These are phyloP conservation scores for Arthrobotrys megalospora DNA, from an alignment of 2,329 filamentous ascomycete species.

Conservation along the genomic window DNA sequence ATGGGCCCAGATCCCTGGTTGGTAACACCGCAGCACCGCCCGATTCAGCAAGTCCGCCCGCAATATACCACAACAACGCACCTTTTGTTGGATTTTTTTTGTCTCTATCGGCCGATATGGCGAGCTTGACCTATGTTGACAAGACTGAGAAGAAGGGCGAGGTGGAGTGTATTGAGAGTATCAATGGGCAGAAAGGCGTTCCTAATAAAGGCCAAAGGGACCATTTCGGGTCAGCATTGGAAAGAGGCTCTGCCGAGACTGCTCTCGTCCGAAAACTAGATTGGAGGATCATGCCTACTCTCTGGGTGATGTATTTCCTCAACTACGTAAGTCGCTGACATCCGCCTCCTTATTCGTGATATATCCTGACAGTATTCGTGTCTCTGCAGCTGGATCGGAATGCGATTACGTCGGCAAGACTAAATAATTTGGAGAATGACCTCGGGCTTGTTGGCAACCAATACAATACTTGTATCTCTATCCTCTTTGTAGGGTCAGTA, in stretches of 20 bases:
- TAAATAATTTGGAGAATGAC: slow-evolving; percentile 77
- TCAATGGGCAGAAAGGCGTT: slow-evolving; percentile 29
- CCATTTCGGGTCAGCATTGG: slow-evolving; percentile 62
- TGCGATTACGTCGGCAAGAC: slow-evolving; percentile 77
- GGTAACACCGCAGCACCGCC: slow-evolving; percentile 42
- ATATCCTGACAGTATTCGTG: not conserved
- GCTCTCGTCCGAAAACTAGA: slow-evolving; percentile 73
- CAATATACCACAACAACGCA: slow-evolving; percentile 41
- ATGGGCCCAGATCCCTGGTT: slow-evolving; percentile 36
- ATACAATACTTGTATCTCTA: slow-evolving; percentile 76
- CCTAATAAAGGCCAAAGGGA: slow-evolving; percentile 30
- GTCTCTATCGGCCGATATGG: slow-evolving; percentile 41
- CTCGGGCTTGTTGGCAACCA: slow-evolving; percentile 73
- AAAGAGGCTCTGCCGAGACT: slow-evolving; percentile 72
- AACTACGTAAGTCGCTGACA: slow-evolving; percentile 65
- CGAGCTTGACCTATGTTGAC: slow-evolving; percentile 35
- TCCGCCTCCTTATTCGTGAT: not conserved
- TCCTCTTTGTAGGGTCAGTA: slow-evolving; percentile 73
- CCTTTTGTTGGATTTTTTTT: slow-evolving; percentile 27
- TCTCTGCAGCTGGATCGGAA: slow-evolving; percentile 72
- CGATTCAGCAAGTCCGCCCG: slow-evolving; percentile 28
- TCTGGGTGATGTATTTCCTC: slow-evolving; percentile 69
- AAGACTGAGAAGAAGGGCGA: slow-evolving; percentile 45
- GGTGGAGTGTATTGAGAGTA: slow-evolving; percentile 42
- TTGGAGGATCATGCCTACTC: slow-evolving; percentile 68